These are phyloP conservation scores for Termitomyces sp. DNA, from an alignment of 768 basidiomycete genomes.

Conservation along the genomic window DNA sequence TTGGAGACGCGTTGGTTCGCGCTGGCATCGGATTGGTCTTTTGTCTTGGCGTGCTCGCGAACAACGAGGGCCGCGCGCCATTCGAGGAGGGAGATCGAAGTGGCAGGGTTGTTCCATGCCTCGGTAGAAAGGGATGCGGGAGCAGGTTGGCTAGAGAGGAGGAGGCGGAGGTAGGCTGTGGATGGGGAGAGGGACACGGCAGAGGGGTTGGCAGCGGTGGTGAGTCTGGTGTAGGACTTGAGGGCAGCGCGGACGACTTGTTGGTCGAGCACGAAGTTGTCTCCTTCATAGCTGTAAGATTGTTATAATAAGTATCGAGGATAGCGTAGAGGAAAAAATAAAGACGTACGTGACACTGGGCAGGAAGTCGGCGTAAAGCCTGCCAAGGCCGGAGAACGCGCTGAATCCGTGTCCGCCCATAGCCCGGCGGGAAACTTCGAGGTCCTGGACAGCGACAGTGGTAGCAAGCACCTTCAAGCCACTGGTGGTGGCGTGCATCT, in stretches of 20 bases:
- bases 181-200: slow-evolving; percentile 37
- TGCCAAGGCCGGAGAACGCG: slow-evolving; percentile 59
- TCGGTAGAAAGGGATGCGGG: neutral
- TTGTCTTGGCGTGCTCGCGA: slow-evolving; percentile 32
- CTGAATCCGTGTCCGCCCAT: slow-evolving; percentile 81
- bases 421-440: slow-evolving; percentile 61
- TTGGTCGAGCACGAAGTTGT: slow-evolving; percentile 71
- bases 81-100: slow-evolving; percentile 47
- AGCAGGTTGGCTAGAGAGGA: slow-evolving; percentile 22
- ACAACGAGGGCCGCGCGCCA: slow-evolving; percentile 62
- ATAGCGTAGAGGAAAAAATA: neutral
- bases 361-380: slow-evolving; percentile 58
- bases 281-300: slow-evolving; percentile 58
- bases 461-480: slow-evolving; percentile 62
- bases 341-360: slow-evolving; percentile 54
- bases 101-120: slow-evolving; percentile 32
- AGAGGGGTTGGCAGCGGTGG: slow-evolving; percentile 20
- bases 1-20: slow-evolving; percentile 52
- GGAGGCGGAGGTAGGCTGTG: slow-evolving; percentile 49
- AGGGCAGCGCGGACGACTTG: slow-evolving; percentile 71
- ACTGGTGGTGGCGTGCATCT: slow-evolving; percentile 66
- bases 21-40: slow-evolving; percentile 43
- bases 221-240: slow-evolving; percentile 44
- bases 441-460: slow-evolving; percentile 43
- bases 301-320: neutral